phyloP scores from a whole-genome alignment of 2,329 filamentous ascomycete genomes.

The Penicillium sp. region DNA sequence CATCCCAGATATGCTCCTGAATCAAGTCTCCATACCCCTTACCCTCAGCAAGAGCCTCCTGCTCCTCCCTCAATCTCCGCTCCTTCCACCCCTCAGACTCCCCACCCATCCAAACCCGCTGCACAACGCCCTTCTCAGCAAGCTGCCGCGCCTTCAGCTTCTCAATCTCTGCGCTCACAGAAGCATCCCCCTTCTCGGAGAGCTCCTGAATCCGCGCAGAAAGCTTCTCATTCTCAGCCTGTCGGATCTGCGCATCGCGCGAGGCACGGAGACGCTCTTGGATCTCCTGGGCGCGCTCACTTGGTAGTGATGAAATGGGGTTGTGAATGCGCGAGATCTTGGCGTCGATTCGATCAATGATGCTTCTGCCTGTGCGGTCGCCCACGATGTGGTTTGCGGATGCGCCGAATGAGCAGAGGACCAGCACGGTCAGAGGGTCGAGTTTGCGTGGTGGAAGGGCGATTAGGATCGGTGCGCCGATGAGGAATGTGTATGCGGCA shows the following conservation, averaged over 20 bases:
- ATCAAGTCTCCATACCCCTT: constrained; percentile 50
- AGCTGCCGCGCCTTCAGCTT: constrained; percentile 32
- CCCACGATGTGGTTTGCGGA: constrained; percentile 42
- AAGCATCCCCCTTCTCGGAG: constrained; percentile 16
- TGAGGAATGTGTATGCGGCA: constrained; percentile 40
- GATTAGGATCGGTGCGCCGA: constrained; percentile 34
- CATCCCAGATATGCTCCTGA: constrained; percentile 49
- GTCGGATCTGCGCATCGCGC: constrained; percentile 24
- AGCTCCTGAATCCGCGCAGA: constrained; percentile 32
- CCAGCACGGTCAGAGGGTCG: constrained; percentile 39
- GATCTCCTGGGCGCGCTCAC: constrained; percentile 35
- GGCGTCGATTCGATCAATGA: constrained; percentile 34
- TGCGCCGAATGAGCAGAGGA: constrained; percentile 40
- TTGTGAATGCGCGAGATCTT: constrained; percentile 24
- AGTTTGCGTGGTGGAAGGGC: constrained; percentile 42
- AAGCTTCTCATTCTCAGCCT: constrained; percentile 7
- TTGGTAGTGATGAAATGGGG: constrained; percentile 28
- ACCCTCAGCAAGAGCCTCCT: constrained; percentile 44
- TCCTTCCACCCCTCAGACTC: constrained; percentile 48
- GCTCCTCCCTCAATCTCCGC: constrained; percentile 42
- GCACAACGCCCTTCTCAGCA: constrained; percentile 31
- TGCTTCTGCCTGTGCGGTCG: constrained; percentile 38
- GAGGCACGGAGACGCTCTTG: constrained; percentile 32
- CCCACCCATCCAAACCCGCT: constrained; percentile 43
- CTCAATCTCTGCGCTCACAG: constrained; percentile 33